phyloP scores from a whole-genome alignment of 2,329 filamentous ascomycete species.

The Penicillium glabrum region DNA sequence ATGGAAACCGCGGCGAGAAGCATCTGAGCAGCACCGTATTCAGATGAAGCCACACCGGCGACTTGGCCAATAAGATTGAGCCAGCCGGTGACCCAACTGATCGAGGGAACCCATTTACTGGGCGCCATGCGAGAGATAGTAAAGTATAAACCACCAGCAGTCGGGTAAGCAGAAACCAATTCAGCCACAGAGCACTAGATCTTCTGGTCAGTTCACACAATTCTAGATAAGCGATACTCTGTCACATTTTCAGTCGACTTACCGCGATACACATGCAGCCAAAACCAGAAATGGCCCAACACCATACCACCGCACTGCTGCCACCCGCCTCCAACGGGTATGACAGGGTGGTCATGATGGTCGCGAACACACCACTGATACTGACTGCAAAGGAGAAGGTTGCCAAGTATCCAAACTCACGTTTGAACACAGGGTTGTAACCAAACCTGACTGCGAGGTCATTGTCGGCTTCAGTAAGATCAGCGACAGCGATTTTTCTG shows the following conservation, averaged over 20 bases:
- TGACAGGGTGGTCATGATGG: slow-evolving; percentile 56
- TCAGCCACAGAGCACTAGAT: slow-evolving; percentile 51
- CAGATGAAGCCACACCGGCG: slow-evolving; percentile 56
- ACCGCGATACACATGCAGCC: slow-evolving; percentile 57
- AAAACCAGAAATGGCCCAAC: slow-evolving; percentile 57
- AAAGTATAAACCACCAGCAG: slow-evolving; percentile 57
- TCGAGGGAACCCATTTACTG: slow-evolving; percentile 46
- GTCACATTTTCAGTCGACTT: background rate
- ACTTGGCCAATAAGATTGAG: slow-evolving; percentile 55
- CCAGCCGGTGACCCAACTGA: slow-evolving; percentile 53
- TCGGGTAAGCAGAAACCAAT: slow-evolving; percentile 59
- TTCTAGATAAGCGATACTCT: background rate
- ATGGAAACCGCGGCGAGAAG: slow-evolving; percentile 58
- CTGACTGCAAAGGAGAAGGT: slow-evolving; percentile 62
- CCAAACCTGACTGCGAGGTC: slow-evolving; percentile 11
- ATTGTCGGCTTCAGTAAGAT: slow-evolving; percentile 9
- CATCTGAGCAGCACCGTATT: slow-evolving; percentile 59
- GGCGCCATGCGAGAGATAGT: slow-evolving; percentile 57
- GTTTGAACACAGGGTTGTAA: slow-evolving; percentile 51
- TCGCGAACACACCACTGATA: slow-evolving; percentile 57
- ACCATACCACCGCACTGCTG: slow-evolving; percentile 57
- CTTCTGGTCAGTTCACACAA: background rate
- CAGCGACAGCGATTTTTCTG: slow-evolving; percentile 2
- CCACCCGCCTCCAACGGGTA: slow-evolving; percentile 57
- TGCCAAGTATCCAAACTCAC: slow-evolving; percentile 59